Evolutionary conservation across 768 basidiomycete species (phyloP), one percentile per base, ranked within the genome.

Genomic region (Mycena capillaripes): DNA sequence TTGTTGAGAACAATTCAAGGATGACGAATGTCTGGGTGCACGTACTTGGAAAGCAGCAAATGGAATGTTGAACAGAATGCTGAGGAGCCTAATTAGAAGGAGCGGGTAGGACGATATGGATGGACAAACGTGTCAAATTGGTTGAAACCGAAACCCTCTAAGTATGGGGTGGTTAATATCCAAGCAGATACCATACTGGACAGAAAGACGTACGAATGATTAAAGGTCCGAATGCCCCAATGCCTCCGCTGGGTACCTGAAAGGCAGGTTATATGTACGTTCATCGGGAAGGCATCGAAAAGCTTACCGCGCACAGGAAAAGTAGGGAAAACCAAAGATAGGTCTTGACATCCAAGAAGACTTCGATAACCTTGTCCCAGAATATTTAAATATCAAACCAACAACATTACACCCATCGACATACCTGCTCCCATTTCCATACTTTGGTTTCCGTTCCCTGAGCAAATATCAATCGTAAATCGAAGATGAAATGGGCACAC

Each of bases 31-130:
- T n/a, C n/a, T n/a, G n/a, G n/a, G n/a, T n/a, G n/a, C n/a, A n/a
- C n/a, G n/a, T 38, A 86, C 80, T 76, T 87, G 86, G 23, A 88
- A 76, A 16, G 80, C 79, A 27, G 81, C 78, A 76, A 87, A 89
- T 5, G 86, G 87, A 66, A 87, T 85, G 70, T 86, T 87, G 79
- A 89, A 84, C n/a, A 88, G 78, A 38, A 88, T 85, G 9, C 72
- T 73, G 23, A 32, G 21, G 21, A 21, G 36, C 7, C n/a, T 29
- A 32, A 34, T 56, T 44, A 57, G 40, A 27, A 23, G 23, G 23
- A n/a, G 21, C 6, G 6, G 25, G 25, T 2, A 44, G 23, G 25
- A 32, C 4, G 25, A 29, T 27, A 19, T 0, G 23, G 21, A 29
- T 29, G 62, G 25, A 66, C 71, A 12, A 30, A 73, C 30, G 86